Evolutionary conservation across 2,329 filamentous ascomycete species (phyloP).

Genomic region (Coniella vitis): DNA sequence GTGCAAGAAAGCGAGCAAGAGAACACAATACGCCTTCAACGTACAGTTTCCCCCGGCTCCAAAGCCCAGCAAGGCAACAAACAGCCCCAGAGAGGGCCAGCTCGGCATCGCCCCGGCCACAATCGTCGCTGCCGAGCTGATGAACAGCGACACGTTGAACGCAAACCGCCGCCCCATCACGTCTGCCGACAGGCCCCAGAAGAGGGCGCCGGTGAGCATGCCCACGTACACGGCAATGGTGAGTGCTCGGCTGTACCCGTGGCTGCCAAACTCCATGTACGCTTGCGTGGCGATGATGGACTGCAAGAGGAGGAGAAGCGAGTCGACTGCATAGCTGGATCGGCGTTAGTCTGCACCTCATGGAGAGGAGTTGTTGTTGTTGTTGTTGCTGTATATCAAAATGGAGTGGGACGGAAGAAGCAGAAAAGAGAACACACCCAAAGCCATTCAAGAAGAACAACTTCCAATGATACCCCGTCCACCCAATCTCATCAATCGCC

Average conservation of each 20-base stretch:
- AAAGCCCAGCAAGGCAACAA: conserved; percentile 57
- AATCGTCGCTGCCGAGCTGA: conserved; percentile 50
- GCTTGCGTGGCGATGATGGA: conserved; percentile 54
- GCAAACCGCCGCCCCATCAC: conserved; percentile 61
- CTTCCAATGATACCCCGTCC: conserved; percentile 53
- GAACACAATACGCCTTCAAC: background rate
- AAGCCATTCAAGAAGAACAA: conserved; percentile 57
- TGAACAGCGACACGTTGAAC: conserved; percentile 60
- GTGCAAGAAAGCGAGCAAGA: no score
- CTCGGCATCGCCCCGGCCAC: conserved; percentile 60
- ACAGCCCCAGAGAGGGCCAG: conserved; percentile 58
- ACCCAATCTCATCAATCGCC: conserved; percentile 52
- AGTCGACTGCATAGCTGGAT: conserved; percentile 38
- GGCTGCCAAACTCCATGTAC: conserved; percentile 49
- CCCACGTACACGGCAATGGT: conserved; percentile 56
- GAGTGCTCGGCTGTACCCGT: conserved; percentile 48
- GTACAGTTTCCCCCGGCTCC: conserved; percentile 53
- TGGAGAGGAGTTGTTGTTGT: background rate
- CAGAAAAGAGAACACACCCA: conserved; percentile 30
- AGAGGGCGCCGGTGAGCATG: conserved; percentile 50
- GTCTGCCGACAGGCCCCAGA: conserved; percentile 63
- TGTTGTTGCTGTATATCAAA: no score
- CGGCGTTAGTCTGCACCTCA: background rate
- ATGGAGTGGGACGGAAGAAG: no score
- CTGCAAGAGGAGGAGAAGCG: conserved; percentile 47